Base-by-base conservation (phyloP, 805 yeast genomes). In the Metschnikowia orientalis region DNA sequence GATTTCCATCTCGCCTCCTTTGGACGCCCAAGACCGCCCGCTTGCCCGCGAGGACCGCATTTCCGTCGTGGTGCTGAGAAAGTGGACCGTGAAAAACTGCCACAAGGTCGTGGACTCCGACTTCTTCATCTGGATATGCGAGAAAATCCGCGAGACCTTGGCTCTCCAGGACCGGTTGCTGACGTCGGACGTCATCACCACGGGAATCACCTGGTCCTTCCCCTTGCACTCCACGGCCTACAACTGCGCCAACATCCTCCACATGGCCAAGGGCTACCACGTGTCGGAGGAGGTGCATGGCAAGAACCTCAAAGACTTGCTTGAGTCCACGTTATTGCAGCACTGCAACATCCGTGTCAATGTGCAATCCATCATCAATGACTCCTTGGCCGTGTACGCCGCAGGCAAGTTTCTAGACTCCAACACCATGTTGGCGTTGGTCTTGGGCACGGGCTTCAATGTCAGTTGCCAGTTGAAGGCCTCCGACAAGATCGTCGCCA, bases 401-500 rank as follows among this genome's bases (percentile, higher is more conserved):
- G 70, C 84, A 0, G 79, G 79, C 7, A 38, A 58, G 2, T 65
- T 69, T 34, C 38, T 59, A 36, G 64, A 61, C 37, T 44, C 51
- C 12, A 42, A 47, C 38, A 56, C 63, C 44, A 48, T 57, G 35
- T 45, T 79, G 27, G 81, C 83, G 0, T 43, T 81, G 43, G 82
- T 81, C 3, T 53, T 80, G 31, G 88, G 89, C 1, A 81, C 89
- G 3, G 89, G 89, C 1, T 54, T 75, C 33, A 81, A 81, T 45
- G 53, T 75, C 21, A 75, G 77, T 56, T 61, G 75, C 57, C 45
- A 60, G 17, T 52, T 58, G 19, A 44, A 44, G 6, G 41, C 51
- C 17, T 26, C 35, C 7, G 30, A 40, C 2, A 23, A 45, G 6
- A 38, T 56, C 22, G 53, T 48, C n/a, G 10, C 15, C 10, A 8